These are phyloP conservation scores for Phytophthora gonapodyides DNA, from an alignment of 352 stramenopile genomes.

Conservation along the genomic window DNA sequence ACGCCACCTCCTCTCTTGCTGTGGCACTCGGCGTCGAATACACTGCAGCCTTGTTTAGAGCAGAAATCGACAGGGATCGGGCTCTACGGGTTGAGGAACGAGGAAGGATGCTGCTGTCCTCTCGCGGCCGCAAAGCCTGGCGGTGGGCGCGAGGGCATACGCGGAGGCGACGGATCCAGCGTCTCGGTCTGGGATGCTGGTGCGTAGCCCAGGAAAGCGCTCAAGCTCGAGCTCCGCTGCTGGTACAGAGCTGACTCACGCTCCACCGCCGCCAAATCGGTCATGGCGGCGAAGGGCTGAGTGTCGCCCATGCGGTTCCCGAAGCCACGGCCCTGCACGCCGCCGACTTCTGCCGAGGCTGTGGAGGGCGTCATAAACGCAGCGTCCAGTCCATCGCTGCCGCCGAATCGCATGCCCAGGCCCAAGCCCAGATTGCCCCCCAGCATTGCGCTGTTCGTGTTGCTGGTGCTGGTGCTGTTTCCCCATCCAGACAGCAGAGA, in stretches of 20 bases:
- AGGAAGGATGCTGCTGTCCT: slow-evolving; percentile 42
- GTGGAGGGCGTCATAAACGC: slow-evolving; percentile 26
- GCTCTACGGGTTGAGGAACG: slow-evolving; percentile 66
- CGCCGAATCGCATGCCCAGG: slow-evolving; percentile 27
- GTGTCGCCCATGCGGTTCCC: slow-evolving; percentile 13
- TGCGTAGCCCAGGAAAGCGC: slow-evolving; percentile 54
- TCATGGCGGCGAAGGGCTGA: slow-evolving; percentile 53
- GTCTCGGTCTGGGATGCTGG: slow-evolving; percentile 29
- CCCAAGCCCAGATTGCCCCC: slow-evolving; percentile 16
- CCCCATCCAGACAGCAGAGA: slow-evolving; percentile 58
- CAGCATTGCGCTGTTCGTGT: slow-evolving; percentile 20
- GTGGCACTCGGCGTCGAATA: slow-evolving; percentile 8
- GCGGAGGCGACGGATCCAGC: slow-evolving; percentile 31
- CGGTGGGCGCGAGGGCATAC: slow-evolving; percentile 42
- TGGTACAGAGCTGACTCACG: slow-evolving; percentile 70
- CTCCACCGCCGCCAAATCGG: slow-evolving; percentile 74
- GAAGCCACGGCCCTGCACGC: slow-evolving; percentile 8
- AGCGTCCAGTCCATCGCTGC: slow-evolving; percentile 21
- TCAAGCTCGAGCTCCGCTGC: slow-evolving; percentile 76
- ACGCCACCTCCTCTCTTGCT: slow-evolving; percentile 8
- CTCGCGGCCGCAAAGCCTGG: slow-evolving; percentile 41
- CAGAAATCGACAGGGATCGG: slow-evolving; percentile 2
- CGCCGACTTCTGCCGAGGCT: slow-evolving; percentile 1
- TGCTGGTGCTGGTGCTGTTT: slow-evolving; percentile 29
- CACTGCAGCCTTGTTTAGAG: slow-evolving; percentile 8